Evolutionary conservation across 2,329 filamentous ascomycete genomes (phyloP).

Genomic region (Davidsoniella virescens): DNA sequence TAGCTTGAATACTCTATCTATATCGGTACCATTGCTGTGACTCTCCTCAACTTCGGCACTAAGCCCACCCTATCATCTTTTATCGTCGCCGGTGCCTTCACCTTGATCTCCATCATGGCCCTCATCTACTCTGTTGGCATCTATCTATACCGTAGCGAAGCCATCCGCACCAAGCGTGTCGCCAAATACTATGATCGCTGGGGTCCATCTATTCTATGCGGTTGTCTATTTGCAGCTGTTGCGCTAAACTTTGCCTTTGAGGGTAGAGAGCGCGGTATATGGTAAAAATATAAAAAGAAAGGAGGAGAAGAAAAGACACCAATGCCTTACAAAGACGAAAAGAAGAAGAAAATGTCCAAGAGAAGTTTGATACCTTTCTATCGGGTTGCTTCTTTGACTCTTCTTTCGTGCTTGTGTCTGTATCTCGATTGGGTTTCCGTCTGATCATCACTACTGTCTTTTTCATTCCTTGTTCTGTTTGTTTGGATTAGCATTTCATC

Average conservation of each 20-base stretch:
- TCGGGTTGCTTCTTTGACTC: background rate
- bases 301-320: too few species aligned
- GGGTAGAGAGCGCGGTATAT: constrained; percentile 42
- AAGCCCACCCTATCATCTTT: constrained; percentile 44
- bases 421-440: background rate
- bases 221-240: constrained; percentile 57
- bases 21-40: constrained; percentile 72
- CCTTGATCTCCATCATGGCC: constrained; percentile 57
- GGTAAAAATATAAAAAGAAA: constrained; percentile 22
- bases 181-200: constrained; percentile 82
- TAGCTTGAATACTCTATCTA: constrained; percentile 93
- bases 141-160: constrained; percentile 75
- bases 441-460: background rate
- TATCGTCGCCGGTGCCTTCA: constrained; percentile 61
- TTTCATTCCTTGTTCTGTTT: background rate
- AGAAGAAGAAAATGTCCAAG: too few species aligned
- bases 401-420: background rate
- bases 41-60: constrained; percentile 63
- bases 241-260: constrained; percentile 67
- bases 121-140: constrained; percentile 71
- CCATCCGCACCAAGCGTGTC: constrained; percentile 69
- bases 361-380: background rate
- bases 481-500: background rate
- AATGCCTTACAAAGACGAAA: too few species aligned
- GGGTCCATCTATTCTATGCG: constrained; percentile 65